Percentiles rank a stretch among this genome's conserved stretches.
These are phyloP conservation scores for Nepenthes gracilis DNA, from an alignment of 148 eudicot genomes.

Conservation along the genomic window DNA sequence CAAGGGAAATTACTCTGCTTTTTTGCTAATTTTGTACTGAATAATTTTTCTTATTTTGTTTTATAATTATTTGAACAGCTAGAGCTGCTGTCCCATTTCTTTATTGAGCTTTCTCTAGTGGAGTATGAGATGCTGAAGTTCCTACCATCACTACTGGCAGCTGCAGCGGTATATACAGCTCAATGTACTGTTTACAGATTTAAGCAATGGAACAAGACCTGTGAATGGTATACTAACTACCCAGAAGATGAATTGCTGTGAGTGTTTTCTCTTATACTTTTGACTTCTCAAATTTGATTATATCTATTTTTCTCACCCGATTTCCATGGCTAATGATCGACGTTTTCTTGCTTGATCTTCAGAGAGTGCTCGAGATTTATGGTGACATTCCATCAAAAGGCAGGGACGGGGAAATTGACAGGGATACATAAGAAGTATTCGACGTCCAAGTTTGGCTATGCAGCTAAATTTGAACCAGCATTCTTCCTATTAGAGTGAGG, in stretches of 20 bases:
- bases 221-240: constrained; percentile 56
- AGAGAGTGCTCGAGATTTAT: constrained; percentile 77
- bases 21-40: neutral
- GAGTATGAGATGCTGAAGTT: constrained; percentile 69
- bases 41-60: neutral
- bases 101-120: constrained; percentile 70
- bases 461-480: constrained; percentile 62
- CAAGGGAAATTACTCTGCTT: neutral
- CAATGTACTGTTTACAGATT: constrained; percentile 52
- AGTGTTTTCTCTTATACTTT: constrained; percentile 15
- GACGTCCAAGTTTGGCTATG: constrained; percentile 59
- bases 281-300: neutral
- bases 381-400: constrained; percentile 57
- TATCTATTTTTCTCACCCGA: neutral
- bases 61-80: constrained; percentile 21
- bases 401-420: constrained; percentile 66
- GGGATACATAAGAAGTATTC: constrained; percentile 74
- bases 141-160: constrained; percentile 75
- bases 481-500: constrained; percentile 28
- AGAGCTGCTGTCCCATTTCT: constrained; percentile 47
- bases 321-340: neutral
- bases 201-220: constrained; percentile 69
- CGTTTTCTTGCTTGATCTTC: constrained; percentile 1
- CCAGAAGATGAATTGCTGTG: constrained; percentile 52
- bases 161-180: constrained; percentile 74